phyloP scores from a whole-genome alignment of 2,329 filamentous ascomycete genomes.

The Aspergillus thermomutatus region DNA sequence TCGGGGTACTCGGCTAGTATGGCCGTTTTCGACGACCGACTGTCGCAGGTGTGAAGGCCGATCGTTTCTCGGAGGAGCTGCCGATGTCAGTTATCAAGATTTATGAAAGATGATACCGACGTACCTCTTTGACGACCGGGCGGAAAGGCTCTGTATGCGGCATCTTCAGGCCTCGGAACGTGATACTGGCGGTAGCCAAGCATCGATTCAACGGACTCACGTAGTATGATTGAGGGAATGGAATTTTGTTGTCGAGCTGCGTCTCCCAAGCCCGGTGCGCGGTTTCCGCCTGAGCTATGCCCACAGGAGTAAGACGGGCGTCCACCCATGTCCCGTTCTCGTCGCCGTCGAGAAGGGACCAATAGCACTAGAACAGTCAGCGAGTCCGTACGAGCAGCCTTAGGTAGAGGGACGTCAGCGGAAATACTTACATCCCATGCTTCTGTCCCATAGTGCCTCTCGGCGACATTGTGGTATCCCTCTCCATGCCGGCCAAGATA shows the following conservation, averaged over 20 bases:
- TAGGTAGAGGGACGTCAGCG: background rate
- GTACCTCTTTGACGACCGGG: slow-evolving; percentile 56
- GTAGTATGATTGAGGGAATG: slow-evolving; percentile 55
- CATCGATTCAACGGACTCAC: slow-evolving; percentile 58
- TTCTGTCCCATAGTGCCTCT: slow-evolving; percentile 55
- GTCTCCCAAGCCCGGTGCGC: slow-evolving; percentile 47
- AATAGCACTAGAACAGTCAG: slow-evolving; percentile 48
- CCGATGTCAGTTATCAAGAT: background rate
- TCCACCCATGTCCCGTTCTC: slow-evolving; percentile 55
- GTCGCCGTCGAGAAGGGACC: slow-evolving; percentile 58
- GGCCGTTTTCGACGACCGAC: slow-evolving; percentile 47
- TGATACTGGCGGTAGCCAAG: slow-evolving; percentile 54
- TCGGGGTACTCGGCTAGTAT: slow-evolving; percentile 50
- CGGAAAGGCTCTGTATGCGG: slow-evolving; percentile 47
- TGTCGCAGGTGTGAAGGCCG: slow-evolving; percentile 61
- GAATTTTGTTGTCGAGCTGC: slow-evolving; percentile 48
- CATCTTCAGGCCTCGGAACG: slow-evolving; percentile 49
- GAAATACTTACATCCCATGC: slow-evolving; percentile 54
- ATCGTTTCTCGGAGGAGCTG: slow-evolving; percentile 56
- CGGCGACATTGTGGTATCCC: slow-evolving; percentile 60
- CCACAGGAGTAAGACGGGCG: slow-evolving; percentile 53
- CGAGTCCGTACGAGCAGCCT: background rate
- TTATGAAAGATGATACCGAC: background rate
- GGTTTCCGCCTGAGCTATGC: slow-evolving; percentile 49
- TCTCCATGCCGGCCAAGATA: slow-evolving; percentile 61